phyloP scores from a whole-genome alignment of 1,284 basidiomycete genomes.

The Heimioporus retisporus region DNA sequence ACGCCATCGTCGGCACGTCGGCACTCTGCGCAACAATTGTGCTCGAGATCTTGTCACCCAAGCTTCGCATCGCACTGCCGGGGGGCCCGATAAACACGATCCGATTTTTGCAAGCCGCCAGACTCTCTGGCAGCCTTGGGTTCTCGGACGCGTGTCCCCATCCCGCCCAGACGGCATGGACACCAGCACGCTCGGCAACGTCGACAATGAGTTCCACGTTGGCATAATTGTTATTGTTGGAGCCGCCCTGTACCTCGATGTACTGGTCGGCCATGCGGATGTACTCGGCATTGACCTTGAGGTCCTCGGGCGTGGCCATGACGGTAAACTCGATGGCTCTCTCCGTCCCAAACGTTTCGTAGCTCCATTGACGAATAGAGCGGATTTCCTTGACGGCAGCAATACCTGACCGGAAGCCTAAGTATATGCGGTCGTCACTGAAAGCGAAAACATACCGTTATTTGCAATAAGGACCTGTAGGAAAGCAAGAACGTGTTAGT shows the following conservation, averaged over 20 bases:
- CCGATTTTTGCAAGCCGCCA: slow-evolving; percentile 93
- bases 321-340: slow-evolving; percentile 98
- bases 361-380: slow-evolving; percentile 99
- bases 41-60: slow-evolving; percentile 99
- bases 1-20: slow-evolving; percentile 98
- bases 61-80: slow-evolving; percentile 98
- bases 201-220: slow-evolving; percentile 99
- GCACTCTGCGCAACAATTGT: slow-evolving; percentile 99
- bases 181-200: slow-evolving; percentile 96
- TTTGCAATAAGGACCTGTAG: slow-evolving; percentile 94
- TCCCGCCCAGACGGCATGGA: slow-evolving; percentile 99
- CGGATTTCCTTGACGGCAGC: slow-evolving; percentile 99
- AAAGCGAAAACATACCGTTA: slow-evolving; percentile 71
- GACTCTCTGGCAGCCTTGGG: slow-evolving; percentile 94
- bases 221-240: slow-evolving; percentile 99
- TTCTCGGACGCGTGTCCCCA: slow-evolving; percentile 99
- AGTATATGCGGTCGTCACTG: slow-evolving; percentile 32
- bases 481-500: slow-evolving; percentile 22
- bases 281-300: slow-evolving; percentile 99
- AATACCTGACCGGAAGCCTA: slow-evolving; percentile 71
- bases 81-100: slow-evolving; percentile 99
- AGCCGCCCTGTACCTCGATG: slow-evolving; percentile 98
- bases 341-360: slow-evolving; percentile 98
- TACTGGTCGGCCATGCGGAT: slow-evolving; percentile 99
- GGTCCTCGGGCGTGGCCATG: slow-evolving; percentile 99